These are phyloP conservation scores for Camellia granthamiana DNA, from an alignment of 148 eudicot species.

Conservation along the genomic window DNA sequence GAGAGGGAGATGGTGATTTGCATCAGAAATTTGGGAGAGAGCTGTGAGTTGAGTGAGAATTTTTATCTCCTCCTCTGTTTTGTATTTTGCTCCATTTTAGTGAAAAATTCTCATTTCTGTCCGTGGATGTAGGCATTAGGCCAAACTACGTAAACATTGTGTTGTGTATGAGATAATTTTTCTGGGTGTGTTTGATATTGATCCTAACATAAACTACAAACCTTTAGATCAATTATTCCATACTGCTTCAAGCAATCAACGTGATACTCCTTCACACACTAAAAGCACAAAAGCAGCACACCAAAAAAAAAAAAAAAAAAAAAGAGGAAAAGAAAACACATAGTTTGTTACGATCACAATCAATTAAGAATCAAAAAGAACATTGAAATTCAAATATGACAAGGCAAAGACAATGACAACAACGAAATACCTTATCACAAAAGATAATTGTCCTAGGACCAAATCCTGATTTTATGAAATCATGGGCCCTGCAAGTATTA, in stretches of 20 bases:
- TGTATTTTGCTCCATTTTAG: too few relatives aligned
- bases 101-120: too few relatives aligned
- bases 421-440: slow-evolving; percentile 70
- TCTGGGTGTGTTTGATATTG: too few relatives aligned
- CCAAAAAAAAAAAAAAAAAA: too few relatives aligned
- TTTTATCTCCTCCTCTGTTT: too few relatives aligned
- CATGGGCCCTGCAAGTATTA: slow-evolving; percentile 57
- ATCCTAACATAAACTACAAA: slow-evolving; percentile 9
- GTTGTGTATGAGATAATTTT: too few relatives aligned
- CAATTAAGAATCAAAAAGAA: background rate
- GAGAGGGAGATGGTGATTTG: too few relatives aligned
- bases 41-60: too few relatives aligned
- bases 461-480: slow-evolving; percentile 62
- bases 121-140: too few relatives aligned
- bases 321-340: background rate
- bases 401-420: slow-evolving; percentile 4
- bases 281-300: slow-evolving; percentile 6
- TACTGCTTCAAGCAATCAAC: slow-evolving; percentile 70
- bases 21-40: too few relatives aligned
- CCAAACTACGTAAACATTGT: too few relatives aligned
- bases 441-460: slow-evolving; percentile 67
- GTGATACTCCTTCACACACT: slow-evolving; percentile 87
- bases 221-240: slow-evolving; percentile 57
- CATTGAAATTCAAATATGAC: background rate
- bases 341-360: background rate